Conservation (phyloP, 2,329 filamentous ascomycete genomes). For the Trichoderma koningiopsis region DNA sequence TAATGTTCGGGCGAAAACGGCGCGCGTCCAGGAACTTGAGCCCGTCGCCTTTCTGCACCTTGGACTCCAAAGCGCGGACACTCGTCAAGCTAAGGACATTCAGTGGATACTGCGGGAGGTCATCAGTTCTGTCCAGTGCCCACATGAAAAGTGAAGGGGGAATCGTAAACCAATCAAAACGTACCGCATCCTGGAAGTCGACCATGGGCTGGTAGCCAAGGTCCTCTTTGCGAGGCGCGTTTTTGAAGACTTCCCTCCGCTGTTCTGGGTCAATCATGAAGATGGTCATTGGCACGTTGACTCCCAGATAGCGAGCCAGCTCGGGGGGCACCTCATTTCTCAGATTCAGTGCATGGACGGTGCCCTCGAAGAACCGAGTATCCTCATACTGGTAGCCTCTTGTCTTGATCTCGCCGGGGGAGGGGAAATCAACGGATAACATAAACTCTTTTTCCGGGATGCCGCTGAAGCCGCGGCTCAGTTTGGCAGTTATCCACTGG, state of each 20-base stretch:
- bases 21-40: slow-evolving; percentile 59
- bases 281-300: slow-evolving; percentile 65
- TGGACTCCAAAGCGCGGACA: slow-evolving; percentile 60
- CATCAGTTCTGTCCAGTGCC: slow-evolving; percentile 16
- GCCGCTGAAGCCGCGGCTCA: slow-evolving; percentile 51
- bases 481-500: slow-evolving; percentile 52
- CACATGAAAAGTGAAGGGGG: neutral
- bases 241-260: slow-evolving; percentile 60
- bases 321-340: slow-evolving; percentile 61
- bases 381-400: slow-evolving; percentile 61
- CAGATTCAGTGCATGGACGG: slow-evolving; percentile 58
- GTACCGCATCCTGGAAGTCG: slow-evolving; percentile 69
- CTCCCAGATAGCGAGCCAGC: slow-evolving; percentile 66
- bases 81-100: slow-evolving; percentile 68
- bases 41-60: slow-evolving; percentile 54
- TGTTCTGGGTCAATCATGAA: slow-evolving; percentile 66
- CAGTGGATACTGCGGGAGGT: slow-evolving; percentile 61
- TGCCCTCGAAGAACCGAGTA: slow-evolving; percentile 68
- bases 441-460: slow-evolving; percentile 65
- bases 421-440: slow-evolving; percentile 66
- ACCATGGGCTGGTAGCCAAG: slow-evolving; percentile 66
- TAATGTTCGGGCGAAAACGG: slow-evolving; percentile 73
- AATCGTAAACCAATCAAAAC: neutral
- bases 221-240: slow-evolving; percentile 59
- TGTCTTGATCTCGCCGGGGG: slow-evolving; percentile 56